Evolutionary conservation across 2,329 filamentous ascomycete genomes (phyloP).

Genomic region (Harringtonia aguacate): DNA sequence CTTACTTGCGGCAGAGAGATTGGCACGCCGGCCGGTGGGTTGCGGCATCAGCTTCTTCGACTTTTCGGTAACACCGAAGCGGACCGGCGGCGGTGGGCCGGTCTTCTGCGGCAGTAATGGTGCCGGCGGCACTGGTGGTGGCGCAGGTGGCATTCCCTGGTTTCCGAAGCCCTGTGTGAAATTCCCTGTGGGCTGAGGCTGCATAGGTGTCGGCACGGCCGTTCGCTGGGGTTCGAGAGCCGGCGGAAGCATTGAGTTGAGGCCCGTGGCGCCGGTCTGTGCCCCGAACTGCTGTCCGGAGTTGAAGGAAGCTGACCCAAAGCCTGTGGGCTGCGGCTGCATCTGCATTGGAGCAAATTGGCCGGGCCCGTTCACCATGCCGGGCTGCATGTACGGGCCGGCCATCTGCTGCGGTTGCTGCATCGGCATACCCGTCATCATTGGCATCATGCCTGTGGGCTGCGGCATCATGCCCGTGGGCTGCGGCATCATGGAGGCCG

Average conservation of each 20-base stretch:
- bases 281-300: slow-evolving; percentile 33
- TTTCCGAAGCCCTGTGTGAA: slow-evolving; percentile 31
- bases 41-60: slow-evolving; percentile 74
- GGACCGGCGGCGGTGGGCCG: slow-evolving; percentile 74
- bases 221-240: slow-evolving; percentile 51
- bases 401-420: slow-evolving; percentile 2
- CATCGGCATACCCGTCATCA: slow-evolving; percentile 27
- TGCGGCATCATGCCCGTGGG: slow-evolving; percentile 31
- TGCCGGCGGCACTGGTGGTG: slow-evolving; percentile 44
- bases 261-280: slow-evolving; percentile 32
- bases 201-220: slow-evolving; percentile 44
- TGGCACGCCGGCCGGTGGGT: slow-evolving; percentile 80
- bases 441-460: slow-evolving; percentile 38
- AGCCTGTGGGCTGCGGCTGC: slow-evolving; percentile 60
- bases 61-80: slow-evolving; percentile 69
- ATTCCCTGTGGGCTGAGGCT: slow-evolving; percentile 67
- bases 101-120: slow-evolving; percentile 70
- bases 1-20: slow-evolving; percentile 93
- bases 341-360: slow-evolving; percentile 36
- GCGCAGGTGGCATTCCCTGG: slow-evolving; percentile 25
- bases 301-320: slow-evolving; percentile 16
- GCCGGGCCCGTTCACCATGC: slow-evolving; percentile 25
- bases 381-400: slow-evolving; percentile 9
- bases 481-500: slow-evolving; percentile 21
- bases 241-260: slow-evolving; percentile 49